These are phyloP conservation scores for Ascodesmis nigricans DNA, from an alignment of 495 filamentous ascomycete species.

Conservation along the genomic window DNA sequence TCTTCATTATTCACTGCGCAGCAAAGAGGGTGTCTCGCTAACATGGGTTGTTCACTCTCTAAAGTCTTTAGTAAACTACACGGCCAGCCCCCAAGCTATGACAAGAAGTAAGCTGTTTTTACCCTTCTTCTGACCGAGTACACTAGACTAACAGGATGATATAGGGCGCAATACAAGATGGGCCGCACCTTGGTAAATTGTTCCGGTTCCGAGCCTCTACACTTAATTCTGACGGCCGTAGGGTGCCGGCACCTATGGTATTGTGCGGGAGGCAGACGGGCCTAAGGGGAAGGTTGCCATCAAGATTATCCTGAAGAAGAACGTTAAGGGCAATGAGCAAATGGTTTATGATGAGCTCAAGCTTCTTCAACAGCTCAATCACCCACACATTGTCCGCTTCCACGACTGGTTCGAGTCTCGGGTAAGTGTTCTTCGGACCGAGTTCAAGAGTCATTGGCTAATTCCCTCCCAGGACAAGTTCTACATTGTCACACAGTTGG, in stretches of 20 bases:
- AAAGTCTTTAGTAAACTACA: constrained; percentile 94
- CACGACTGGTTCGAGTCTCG: constrained; percentile 99
- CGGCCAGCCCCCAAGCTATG: constrained; percentile 93
- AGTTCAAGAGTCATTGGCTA: constrained; percentile 3
- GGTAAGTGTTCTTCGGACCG: constrained; percentile 25
- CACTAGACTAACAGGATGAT: too few species aligned
- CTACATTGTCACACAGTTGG: constrained; percentile 96
- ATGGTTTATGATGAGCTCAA: constrained; percentile 98
- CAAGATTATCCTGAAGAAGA: constrained; percentile 99
- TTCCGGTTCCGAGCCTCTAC: not conserved
- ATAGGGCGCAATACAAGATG: constrained; percentile 67
- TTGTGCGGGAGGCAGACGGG: constrained; percentile 81
- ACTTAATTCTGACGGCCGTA: constrained; percentile 1
- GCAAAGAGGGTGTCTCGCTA: too few species aligned
- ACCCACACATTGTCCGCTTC: constrained; percentile 93
- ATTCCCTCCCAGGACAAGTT: constrained; percentile 64
- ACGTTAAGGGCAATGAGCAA: constrained; percentile 88
- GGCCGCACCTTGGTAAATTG: constrained; percentile 49
- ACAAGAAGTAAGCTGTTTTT: constrained; percentile 54
- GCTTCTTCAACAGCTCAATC: constrained; percentile 71
- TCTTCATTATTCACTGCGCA: constrained; percentile 23
- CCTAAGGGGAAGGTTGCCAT: constrained; percentile 73
- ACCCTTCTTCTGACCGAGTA: constrained; percentile 1
- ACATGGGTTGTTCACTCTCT: constrained; percentile 34
- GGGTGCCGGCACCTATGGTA: constrained; percentile 94